phyloP scores from a whole-genome alignment of 441 rosid species.

The Pelargonium cotyledonis region DNA sequence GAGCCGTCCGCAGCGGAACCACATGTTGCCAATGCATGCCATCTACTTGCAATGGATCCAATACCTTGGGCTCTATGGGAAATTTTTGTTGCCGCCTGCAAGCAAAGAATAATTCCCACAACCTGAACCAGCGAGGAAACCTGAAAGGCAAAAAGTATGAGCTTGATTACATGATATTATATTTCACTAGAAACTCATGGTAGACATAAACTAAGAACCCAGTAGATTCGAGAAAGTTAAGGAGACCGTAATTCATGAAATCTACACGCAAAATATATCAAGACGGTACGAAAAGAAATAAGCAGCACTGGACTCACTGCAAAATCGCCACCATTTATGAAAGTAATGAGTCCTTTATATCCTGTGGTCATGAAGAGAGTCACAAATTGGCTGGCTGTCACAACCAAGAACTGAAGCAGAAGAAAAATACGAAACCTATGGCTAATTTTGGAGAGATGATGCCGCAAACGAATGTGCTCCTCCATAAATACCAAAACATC shows the following conservation, averaged over 20 bases:
- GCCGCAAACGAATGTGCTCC: constrained; percentile 64
- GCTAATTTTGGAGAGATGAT: constrained; percentile 84
- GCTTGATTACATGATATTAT: background rate
- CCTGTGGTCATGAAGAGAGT: constrained; percentile 78
- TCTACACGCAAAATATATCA: no score
- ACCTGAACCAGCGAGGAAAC: constrained; percentile 78
- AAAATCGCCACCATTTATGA: constrained; percentile 73
- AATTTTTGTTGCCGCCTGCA: constrained; percentile 87
- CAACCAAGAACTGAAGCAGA: constrained; percentile 62
- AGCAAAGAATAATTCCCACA: constrained; percentile 72
- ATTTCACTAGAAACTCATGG: no score
- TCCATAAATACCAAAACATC: constrained; percentile 60
- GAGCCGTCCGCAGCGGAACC: constrained; percentile 16
- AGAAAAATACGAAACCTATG: constrained; percentile 91
- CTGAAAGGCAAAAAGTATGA: constrained; percentile 30
- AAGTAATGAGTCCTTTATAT: constrained; percentile 51
- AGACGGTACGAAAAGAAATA: background rate
- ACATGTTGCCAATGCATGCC: constrained; percentile 85
- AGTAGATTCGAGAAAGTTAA: background rate
- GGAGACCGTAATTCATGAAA: background rate
- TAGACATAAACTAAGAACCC: no score
- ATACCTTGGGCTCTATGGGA: constrained; percentile 83
- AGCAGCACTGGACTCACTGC: constrained; percentile 47
- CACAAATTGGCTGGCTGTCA: constrained; percentile 60
- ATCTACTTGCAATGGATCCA: constrained; percentile 64